Percentiles rank a stretch among this genome's conserved stretches.
phyloP scores from a whole-genome alignment of 2,329 filamentous ascomycete species.

The Neofusicoccum umdonicola region DNA sequence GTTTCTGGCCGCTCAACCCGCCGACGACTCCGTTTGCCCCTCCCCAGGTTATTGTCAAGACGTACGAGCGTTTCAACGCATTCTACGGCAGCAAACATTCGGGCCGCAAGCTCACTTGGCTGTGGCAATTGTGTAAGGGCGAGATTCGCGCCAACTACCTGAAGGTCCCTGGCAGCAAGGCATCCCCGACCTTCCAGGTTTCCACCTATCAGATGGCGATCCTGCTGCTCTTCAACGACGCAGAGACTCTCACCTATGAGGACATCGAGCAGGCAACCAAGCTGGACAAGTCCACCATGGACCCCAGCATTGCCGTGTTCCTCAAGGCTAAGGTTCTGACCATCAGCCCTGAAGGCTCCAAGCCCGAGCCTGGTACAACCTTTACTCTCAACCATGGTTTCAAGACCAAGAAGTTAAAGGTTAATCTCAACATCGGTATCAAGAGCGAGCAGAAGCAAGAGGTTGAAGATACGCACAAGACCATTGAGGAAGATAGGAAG shows the following conservation, averaged over 20 bases:
- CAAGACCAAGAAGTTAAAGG: constrained; percentile 97
- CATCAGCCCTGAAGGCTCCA: constrained; percentile 68
- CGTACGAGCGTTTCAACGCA: constrained; percentile 82
- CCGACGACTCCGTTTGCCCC: constrained; percentile 87
- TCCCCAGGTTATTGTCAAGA: constrained; percentile 77
- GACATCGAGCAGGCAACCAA: constrained; percentile 82
- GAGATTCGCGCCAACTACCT: constrained; percentile 93
- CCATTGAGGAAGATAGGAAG: constrained; percentile 96
- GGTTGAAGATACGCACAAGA: constrained; percentile 97
- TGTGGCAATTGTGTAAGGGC: constrained; percentile 98
- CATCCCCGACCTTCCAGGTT: constrained; percentile 93
- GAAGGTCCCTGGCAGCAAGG: constrained; percentile 69
- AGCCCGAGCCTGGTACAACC: constrained; percentile 72
- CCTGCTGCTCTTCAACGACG: constrained; percentile 89
- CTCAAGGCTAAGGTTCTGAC: constrained; percentile 89
- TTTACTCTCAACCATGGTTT: constrained; percentile 91
- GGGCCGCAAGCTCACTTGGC: constrained; percentile 92
- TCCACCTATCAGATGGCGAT: constrained; percentile 98
- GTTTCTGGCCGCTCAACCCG: constrained; percentile 91
- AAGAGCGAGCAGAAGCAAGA: constrained; percentile 96
- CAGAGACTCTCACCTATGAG: constrained; percentile 78
- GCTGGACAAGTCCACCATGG: constrained; percentile 76
- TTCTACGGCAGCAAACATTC: constrained; percentile 98
- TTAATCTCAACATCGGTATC: constrained; percentile 92
- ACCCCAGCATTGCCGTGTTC: constrained; percentile 81